Base-by-base conservation (phyloP, 345 rosid genomes). In the Iberis pinnata region DNA sequence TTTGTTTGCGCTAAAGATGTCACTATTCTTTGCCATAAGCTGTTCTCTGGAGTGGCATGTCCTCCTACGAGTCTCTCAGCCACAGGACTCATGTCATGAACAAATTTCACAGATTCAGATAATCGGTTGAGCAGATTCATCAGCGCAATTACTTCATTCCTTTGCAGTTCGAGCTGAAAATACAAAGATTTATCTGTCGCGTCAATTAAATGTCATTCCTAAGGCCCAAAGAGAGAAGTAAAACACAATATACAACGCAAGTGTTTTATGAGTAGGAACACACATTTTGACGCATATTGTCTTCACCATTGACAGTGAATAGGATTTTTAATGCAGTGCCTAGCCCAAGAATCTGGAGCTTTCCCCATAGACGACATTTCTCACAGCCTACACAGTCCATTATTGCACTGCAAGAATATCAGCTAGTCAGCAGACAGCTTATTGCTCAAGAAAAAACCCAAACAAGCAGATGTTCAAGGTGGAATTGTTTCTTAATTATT, bases 301-400 rank as follows among this genome's bases (percentile, higher is more conserved):
- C 79, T 44, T 57, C 72, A n/a, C 84, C 89, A 57, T 88, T 73
- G 45, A 68, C 93, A 22, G 95, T 81, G 73, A 92, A 92, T 12
- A 92, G 79, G 67, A 92, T 83, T 60, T 92, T 84, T 69, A 87
- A 62, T n/a, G 95, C 96, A 26, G 96, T 84, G 33, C 96, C 98
- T 37, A 86, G 92, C 40, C 98, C 98, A 12, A 84, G 87, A 79
- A 84, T 78, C 78, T 90, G 98, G 70, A 90, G 96, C 62, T 90
- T 90, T 56, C 96, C 98, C 98, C 98, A 92, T 33, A 92, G 79
- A 45, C 97, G 80, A 59, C 98, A 92, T 66, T 88, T 92, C 72
- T 92, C 98, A 69, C 98, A 92, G 29, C 98, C 96, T 33, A 90
- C 77, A 67, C 98, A 90, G 70, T 92, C 95, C 97, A 92, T 92